Evolutionary conservation across 2,329 filamentous ascomycete species (phyloP).

Genomic region (Pyricularia sp.): DNA sequence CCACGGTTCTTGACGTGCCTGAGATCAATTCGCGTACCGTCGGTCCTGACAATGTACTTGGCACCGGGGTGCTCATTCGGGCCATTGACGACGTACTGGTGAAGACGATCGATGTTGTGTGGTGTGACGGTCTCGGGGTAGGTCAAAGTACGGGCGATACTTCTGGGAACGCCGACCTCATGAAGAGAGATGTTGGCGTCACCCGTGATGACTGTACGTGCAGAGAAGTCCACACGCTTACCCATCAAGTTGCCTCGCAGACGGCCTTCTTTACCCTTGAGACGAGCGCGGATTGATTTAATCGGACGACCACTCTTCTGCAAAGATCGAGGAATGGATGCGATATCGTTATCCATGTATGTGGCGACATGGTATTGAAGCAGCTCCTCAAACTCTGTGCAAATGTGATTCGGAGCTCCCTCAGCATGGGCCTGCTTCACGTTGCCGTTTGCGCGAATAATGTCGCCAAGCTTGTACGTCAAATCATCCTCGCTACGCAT

Average conservation of each 20-base stretch:
- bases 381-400: conserved; percentile 81
- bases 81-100: conserved; percentile 82
- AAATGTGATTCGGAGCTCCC: conserved; percentile 84
- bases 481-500: conserved; percentile 96
- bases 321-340: conserved; percentile 84
- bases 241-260: conserved; percentile 98
- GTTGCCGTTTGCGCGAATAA: conserved; percentile 94
- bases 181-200: conserved; percentile 94
- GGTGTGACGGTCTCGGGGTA: conserved; percentile 97
- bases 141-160: conserved; percentile 84
- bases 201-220: conserved; percentile 98
- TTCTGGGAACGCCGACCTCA: conserved; percentile 92
- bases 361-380: conserved; percentile 98
- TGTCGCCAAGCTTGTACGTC: conserved; percentile 98
- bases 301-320: conserved; percentile 96
- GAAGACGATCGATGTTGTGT: conserved; percentile 93
- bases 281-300: conserved; percentile 89
- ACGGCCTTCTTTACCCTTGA: conserved; percentile 99
- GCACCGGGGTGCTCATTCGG: conserved; percentile 93
- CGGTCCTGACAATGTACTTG: conserved; percentile 89
- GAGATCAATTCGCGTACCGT: conserved; percentile 89
- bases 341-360: conserved; percentile 99
- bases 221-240: conserved; percentile 98
- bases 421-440: conserved; percentile 85
- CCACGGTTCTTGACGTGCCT: conserved; percentile 84